Evolutionary conservation across 164 flowering plant genomes (phyloP).

Genomic region (Echeveria elegans): DNA sequence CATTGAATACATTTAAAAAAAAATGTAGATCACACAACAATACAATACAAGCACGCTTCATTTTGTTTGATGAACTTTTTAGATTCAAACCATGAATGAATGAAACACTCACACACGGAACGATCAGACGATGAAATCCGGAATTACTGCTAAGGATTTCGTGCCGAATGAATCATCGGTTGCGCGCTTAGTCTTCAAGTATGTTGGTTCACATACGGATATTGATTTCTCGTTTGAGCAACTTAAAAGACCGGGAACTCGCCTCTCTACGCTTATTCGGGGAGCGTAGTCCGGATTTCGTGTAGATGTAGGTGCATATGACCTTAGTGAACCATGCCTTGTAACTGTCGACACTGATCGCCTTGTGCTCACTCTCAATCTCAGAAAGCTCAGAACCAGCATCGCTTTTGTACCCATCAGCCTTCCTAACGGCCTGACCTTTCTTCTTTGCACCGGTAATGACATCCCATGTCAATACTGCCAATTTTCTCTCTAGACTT

Average conservation of each 20-base stretch:
- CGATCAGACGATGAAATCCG: too few species aligned
- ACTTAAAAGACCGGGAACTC: not conserved
- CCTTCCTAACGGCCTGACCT: not conserved
- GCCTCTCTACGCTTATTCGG: not conserved
- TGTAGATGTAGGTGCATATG: not conserved
- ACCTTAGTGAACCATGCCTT: not conserved
- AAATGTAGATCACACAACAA: not conserved
- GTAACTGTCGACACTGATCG: not conserved
- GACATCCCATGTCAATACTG: not conserved
- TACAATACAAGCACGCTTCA: too few species aligned
- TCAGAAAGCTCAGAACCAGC: conserved; percentile 3
- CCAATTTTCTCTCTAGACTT: not conserved
- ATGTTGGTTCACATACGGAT: not conserved
- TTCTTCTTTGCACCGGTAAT: not conserved
- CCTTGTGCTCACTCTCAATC: conserved; percentile 1
- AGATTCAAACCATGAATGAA: too few species aligned
- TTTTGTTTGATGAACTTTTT: too few species aligned
- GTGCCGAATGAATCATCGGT: too few species aligned
- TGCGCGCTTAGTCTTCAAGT: not conserved
- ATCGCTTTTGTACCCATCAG: not conserved
- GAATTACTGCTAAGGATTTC: too few species aligned
- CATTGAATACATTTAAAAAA: not conserved
- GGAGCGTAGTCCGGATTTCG: not conserved
- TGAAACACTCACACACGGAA: too few species aligned
- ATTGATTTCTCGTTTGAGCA: not conserved